Base-by-base conservation (phyloP, 352 stramenopile genomes). In the Pseudoperonospora humuli region DNA sequence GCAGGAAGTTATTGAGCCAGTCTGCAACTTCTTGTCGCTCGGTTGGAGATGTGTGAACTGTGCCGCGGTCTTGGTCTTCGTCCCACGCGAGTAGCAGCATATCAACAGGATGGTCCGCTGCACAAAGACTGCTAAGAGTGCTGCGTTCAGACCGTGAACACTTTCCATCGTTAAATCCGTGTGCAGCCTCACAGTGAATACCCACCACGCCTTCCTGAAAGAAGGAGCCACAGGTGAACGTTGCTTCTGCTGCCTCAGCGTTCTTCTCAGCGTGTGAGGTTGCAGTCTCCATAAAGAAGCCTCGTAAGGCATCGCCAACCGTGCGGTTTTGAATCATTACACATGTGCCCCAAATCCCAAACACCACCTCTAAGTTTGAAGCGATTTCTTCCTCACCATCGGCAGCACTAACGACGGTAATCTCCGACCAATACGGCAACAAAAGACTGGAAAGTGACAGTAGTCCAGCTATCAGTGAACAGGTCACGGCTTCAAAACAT, bases 311-410 rank as follows among this genome's bases (percentile, higher is more conserved):
- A 8, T 56, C 50, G 15, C 50, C 40, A 0, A 40, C 42, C 5
- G 50, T 51, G 19, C 29, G 51, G 13, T 61, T 60, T 54, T 75
- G 56, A 7, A 72, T 41, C 45, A 66, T 75, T 18, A 82, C 44
- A 14, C 69, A 84, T 0, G 69, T 67, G 3, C 67, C 72, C 72
- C 72, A 84, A 7, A 82, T 50, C 0, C 72, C 69, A 32, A 78
- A 64, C 2, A 48, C 61, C 29, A 84, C 40, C 47, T 84, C 67
- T 8, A 76, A 23, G 28, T 57, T 50, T 1, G 54, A 45, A 9
- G 41, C n/a, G 39, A 64, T 38, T 5, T 50, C 27, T 33, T 29
- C 31, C 26, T 39, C 24, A 18, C 32, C n/a, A n/a, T n/a, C n/a
- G n/a, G n/a, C n/a, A n/a, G n/a, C n/a, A n/a, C n/a, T n/a, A n/a